Evolutionary conservation across 140 eudicot species (phyloP).

Genomic region (Stevia rebaudiana): DNA sequence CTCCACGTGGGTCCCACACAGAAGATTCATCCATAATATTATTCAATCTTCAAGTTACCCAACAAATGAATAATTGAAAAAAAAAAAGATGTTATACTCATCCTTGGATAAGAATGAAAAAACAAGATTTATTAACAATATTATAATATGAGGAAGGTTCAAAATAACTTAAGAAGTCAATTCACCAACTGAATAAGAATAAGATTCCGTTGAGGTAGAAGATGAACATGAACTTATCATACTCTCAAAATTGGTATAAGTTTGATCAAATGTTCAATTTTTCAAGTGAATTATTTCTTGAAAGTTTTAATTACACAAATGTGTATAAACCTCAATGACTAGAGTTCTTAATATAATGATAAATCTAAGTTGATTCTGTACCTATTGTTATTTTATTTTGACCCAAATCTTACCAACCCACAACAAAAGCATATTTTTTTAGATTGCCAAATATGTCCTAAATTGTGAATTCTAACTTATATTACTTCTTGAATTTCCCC

Average conservation of each 20-base stretch:
- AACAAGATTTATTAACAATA: neutral
- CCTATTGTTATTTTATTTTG: neutral
- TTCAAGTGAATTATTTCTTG: neutral
- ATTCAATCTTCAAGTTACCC: constrained; percentile 23
- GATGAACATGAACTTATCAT: neutral
- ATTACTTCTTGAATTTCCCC: no score
- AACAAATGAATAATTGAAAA: constrained; percentile 2
- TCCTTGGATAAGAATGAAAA: constrained; percentile 5
- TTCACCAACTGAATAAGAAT: neutral
- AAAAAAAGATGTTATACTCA: neutral
- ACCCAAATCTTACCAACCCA: neutral
- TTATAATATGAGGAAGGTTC: neutral
- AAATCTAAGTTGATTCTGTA: neutral
- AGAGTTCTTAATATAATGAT: neutral
- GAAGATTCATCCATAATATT: neutral
- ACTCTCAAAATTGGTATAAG: neutral
- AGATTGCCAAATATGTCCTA: no score
- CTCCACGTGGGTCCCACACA: neutral
- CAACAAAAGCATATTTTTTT: no score
- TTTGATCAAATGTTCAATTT: neutral
- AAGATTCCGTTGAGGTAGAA: neutral
- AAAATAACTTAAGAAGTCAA: neutral
- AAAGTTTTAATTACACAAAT: neutral
- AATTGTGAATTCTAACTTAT: no score
- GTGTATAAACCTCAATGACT: neutral